These are phyloP conservation scores for Gracilaria domingensis DNA, from an alignment of 23 red algal genomes.

Conservation along the genomic window DNA sequence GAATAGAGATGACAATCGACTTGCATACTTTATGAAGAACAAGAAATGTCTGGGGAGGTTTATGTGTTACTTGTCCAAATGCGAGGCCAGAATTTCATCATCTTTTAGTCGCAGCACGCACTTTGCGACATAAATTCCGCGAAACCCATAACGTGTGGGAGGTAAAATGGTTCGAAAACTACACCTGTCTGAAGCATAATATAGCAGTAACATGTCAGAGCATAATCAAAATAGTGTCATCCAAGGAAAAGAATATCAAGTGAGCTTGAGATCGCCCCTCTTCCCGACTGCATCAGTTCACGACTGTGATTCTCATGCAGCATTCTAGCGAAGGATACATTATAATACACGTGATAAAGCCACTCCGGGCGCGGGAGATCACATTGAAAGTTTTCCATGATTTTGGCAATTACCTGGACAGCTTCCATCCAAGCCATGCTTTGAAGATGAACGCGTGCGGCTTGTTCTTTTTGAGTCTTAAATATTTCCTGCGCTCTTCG, in stretches of 20 bases:
- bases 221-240: constrained; percentile 59
- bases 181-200: constrained; percentile 35
- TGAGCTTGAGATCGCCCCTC: neutral
- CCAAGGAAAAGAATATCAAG: constrained; percentile 40
- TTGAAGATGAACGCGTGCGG: constrained; percentile 3
- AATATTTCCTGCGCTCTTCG: neutral
- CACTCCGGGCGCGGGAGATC: constrained; percentile 30
- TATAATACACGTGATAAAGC: constrained; percentile 46
- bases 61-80: constrained; percentile 56
- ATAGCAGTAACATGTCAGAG: constrained; percentile 53
- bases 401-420: constrained; percentile 66
- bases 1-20: constrained; percentile 77
- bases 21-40: constrained; percentile 42
- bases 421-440: constrained; percentile 70
- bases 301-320: constrained; percentile 23
- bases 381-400: constrained; percentile 54
- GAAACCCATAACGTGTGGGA: constrained; percentile 21
- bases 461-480: constrained; percentile 1
- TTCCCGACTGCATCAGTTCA: neutral
- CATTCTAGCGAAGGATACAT: constrained; percentile 45
- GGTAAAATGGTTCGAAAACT: constrained; percentile 35
- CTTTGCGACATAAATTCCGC: constrained; percentile 58
- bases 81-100: constrained; percentile 38
- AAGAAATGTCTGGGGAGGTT: constrained; percentile 70
- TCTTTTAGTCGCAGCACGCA: constrained; percentile 48